Conservation (phyloP, 495 filamentous ascomycete genomes). For the Sphaerosporella brunnea region DNA sequence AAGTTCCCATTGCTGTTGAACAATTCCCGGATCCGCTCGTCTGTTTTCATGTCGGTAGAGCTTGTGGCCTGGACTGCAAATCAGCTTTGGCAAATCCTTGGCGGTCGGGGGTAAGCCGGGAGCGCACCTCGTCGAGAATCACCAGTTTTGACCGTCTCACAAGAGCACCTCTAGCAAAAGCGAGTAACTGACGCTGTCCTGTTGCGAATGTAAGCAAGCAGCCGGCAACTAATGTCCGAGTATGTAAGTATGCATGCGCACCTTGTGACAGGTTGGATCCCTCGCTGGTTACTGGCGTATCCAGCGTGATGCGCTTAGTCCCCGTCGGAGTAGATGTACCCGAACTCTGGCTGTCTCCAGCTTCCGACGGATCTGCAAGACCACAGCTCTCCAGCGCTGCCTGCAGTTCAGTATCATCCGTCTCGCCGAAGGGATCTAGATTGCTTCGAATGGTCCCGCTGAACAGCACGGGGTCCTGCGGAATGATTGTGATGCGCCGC, state of each 20-base stretch:
- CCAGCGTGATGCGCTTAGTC: constrained; percentile 18
- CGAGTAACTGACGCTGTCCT: constrained; percentile 18
- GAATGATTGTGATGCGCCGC: constrained; percentile 35
- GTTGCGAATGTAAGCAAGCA: not conserved
- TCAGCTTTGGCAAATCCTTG: not conserved
- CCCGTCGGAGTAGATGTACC: constrained; percentile 8
- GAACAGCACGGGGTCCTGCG: constrained; percentile 39
- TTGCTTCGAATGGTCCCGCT: constrained; percentile 36
- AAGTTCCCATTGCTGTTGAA: constrained; percentile 13
- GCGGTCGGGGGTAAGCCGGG: not conserved
- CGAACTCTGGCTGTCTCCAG: not conserved
- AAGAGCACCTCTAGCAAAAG: constrained; percentile 17
- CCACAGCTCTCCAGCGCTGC: constrained; percentile 19
- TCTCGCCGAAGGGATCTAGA: constrained; percentile 31
- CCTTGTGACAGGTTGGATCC: constrained; percentile 20
- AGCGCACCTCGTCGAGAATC: constrained; percentile 13
- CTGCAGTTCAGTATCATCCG: constrained; percentile 20
- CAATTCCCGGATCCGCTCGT: constrained; percentile 18
- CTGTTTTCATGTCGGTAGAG: constrained; percentile 18
- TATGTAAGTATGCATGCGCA: no score
- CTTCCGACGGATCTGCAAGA: constrained; percentile 4
- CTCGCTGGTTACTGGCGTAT: constrained; percentile 17
- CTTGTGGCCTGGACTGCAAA: constrained; percentile 12
- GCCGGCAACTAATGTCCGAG: not conserved
- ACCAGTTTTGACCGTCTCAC: constrained; percentile 21